These are phyloP conservation scores for Lachancea nothofagi DNA, from an alignment of 805 yeast species.

Conservation along the genomic window DNA sequence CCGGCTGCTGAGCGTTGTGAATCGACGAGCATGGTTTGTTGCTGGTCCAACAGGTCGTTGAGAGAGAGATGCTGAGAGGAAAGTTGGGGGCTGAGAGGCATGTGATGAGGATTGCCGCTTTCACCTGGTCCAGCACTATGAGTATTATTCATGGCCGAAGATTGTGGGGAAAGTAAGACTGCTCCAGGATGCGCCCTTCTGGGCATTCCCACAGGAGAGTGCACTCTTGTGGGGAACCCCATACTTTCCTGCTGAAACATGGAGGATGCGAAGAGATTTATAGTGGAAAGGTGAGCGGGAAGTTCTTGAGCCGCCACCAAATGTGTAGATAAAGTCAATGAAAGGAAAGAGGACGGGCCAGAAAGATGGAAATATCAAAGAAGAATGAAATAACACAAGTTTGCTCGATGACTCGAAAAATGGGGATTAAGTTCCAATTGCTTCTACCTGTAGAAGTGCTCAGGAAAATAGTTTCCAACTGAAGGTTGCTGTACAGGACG, in stretches of 20 bases:
- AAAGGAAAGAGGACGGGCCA: too few species aligned
- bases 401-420: too few species aligned
- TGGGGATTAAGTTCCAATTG: too few species aligned
- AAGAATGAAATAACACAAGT: background rate
- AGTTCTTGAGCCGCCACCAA: too few species aligned
- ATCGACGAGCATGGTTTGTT: slow-evolving; percentile 17
- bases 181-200: slow-evolving; percentile 40
- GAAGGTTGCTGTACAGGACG: too few species aligned
- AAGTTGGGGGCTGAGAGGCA: slow-evolving; percentile 11
- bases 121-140: slow-evolving; percentile 13
- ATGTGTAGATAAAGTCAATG: too few species aligned
- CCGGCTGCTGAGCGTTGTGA: slow-evolving; percentile 24
- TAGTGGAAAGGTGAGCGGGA: too few species aligned
- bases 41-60: slow-evolving; percentile 24
- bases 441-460: slow-evolving; percentile 12
- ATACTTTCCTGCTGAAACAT: slow-evolving; percentile 10
- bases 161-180: slow-evolving; percentile 33
- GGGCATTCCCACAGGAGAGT: slow-evolving; percentile 24
- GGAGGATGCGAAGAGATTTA: too few species aligned
- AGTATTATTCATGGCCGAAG: slow-evolving; percentile 20
- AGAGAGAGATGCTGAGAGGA: slow-evolving; percentile 16
- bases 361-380: background rate
- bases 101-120: slow-evolving; percentile 4
- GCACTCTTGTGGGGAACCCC: slow-evolving; percentile 22
- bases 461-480: too few species aligned